phyloP scores from a whole-genome alignment of 257 asterid species.

The Solanum appendiculatum region DNA sequence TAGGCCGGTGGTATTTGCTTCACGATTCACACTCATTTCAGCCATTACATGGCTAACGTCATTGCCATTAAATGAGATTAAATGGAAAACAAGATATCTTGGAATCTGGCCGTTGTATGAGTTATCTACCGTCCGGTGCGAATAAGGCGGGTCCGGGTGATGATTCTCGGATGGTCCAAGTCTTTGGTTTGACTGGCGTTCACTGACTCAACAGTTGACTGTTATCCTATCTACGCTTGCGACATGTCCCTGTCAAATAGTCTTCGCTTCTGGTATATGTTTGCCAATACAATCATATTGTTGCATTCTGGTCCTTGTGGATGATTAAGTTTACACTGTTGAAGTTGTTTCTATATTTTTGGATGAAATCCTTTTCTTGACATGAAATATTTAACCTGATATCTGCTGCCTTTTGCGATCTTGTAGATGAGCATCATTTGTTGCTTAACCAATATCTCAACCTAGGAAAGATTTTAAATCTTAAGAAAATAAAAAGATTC shows the following conservation, averaged over 20 bases:
- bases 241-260: neutral
- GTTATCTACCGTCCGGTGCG: neutral
- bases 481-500: neutral
- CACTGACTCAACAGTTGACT: neutral
- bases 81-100: neutral
- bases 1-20: neutral
- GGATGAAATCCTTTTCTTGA: neutral
- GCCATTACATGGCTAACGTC: neutral
- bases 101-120: neutral
- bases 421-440: neutral
- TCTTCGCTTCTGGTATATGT: neutral
- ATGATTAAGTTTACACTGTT: neutral
- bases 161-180: neutral
- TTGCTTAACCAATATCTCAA: neutral
- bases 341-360: neutral
- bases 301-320: neutral
- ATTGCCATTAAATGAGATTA: neutral
- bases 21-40: neutral
- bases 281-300: neutral
- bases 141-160: neutral
- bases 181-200: neutral
- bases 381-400: neutral
- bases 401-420: neutral
- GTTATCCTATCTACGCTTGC: neutral
- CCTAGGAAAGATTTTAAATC: neutral